Conservation (phyloP, 2,329 filamentous ascomycete genomes). For the Xylariomycetidae sp. region DNA sequence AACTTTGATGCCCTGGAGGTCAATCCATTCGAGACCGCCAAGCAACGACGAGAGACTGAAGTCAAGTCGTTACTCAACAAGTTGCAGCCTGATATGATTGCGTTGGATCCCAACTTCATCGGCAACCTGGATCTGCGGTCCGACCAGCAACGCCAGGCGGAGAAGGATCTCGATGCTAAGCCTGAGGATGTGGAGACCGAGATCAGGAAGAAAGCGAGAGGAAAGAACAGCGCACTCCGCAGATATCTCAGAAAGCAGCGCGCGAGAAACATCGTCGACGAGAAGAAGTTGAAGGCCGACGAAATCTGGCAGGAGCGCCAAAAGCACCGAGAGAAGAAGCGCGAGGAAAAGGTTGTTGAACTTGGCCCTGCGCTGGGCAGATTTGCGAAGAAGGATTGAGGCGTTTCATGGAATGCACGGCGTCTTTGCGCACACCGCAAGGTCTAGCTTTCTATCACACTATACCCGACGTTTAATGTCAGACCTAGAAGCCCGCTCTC, state of each 20-base stretch:
- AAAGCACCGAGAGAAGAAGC: constrained; percentile 57
- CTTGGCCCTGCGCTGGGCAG: constrained; percentile 80
- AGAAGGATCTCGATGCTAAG: constrained; percentile 73
- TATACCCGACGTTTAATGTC: too few relatives aligned
- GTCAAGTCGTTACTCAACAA: constrained; percentile 90
- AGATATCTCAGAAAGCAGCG: constrained; percentile 90
- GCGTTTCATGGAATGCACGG: too few relatives aligned
- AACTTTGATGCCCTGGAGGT: constrained; percentile 92
- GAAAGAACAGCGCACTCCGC: constrained; percentile 82
- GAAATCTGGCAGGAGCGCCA: constrained; percentile 71
- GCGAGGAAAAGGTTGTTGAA: constrained; percentile 60
- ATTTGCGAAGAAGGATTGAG: constrained; percentile 76
- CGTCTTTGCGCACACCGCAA: too few relatives aligned
- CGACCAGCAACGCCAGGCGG: constrained; percentile 68
- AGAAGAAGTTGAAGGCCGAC: constrained; percentile 82
- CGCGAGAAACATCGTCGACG: constrained; percentile 90
- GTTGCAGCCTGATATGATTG: constrained; percentile 94
- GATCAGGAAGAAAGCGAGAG: constrained; percentile 71
- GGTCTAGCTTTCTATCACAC: too few relatives aligned
- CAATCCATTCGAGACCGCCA: constrained; percentile 91
- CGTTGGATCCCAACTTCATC: constrained; percentile 85
- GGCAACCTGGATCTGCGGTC: constrained; percentile 80
- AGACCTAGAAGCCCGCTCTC: too few relatives aligned
- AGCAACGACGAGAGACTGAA: constrained; percentile 88
- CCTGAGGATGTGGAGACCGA: constrained; percentile 51